These are phyloP conservation scores for Lenwebbia sp. DNA, from an alignment of 345 rosid genomes.

Conservation along the genomic window DNA sequence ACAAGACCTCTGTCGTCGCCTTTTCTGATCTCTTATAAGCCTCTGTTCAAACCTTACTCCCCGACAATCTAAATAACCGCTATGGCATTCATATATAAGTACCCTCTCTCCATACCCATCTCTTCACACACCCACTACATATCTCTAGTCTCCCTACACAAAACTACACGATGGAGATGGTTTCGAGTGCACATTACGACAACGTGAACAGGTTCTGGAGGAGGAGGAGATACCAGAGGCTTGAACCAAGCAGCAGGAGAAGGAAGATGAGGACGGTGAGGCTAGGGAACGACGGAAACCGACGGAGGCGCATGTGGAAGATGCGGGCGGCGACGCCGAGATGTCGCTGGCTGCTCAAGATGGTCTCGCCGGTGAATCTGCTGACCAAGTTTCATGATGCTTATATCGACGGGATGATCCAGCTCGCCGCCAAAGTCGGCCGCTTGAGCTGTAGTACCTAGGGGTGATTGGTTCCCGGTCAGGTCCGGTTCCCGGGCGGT, in stretches of 20 bases:
- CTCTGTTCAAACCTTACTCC: not conserved
- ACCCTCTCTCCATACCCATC: not conserved
- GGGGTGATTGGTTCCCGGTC: too few relatives aligned
- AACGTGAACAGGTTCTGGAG: conserved; percentile 22
- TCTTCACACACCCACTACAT: not conserved
- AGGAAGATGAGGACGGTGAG: conserved; percentile 11
- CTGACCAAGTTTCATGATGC: not conserved
- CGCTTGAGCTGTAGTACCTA: not conserved
- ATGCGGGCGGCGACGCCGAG: not conserved
- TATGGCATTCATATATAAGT: not conserved
- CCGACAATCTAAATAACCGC: not conserved
- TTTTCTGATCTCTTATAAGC: not conserved
- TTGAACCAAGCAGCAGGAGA: not conserved
- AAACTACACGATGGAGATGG: conserved; percentile 8
- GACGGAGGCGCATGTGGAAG: fast-evolving
- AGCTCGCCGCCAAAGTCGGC: not conserved
- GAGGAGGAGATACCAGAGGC: conserved; percentile 20
- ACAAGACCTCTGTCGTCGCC: not conserved
- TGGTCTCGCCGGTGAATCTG: not conserved
- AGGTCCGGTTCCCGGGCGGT: too few relatives aligned
- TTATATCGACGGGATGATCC: not conserved
- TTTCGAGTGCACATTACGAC: not conserved
- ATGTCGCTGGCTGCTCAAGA: not conserved
- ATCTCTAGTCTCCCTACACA: not conserved
- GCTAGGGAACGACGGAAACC: not conserved